Percentiles rank a stretch among this genome's conserved stretches.
phyloP scores from a whole-genome alignment of 139 green algal genomes.

The Coelastrella sp. region DNA sequence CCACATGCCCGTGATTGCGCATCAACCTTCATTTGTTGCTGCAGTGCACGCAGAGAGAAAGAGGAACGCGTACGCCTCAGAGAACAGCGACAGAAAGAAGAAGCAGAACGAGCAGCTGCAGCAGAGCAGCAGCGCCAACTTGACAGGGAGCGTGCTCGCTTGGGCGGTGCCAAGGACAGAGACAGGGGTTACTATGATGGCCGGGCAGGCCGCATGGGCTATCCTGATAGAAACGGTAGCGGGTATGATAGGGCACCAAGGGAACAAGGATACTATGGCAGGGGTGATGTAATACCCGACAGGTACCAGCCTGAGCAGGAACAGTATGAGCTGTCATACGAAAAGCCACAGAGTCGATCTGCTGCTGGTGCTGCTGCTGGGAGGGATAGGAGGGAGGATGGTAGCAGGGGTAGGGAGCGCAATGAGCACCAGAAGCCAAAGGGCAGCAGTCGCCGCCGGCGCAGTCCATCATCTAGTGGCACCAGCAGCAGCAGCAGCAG shows the following conservation, averaged over 20 bases:
- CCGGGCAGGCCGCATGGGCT: not conserved
- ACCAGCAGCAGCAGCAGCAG: constrained; percentile 27
- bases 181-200: not conserved
- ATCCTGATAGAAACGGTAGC: not conserved
- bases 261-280: constrained; percentile 34
- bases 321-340: not conserved
- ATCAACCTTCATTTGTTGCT: not conserved
- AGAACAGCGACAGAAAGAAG: not conserved
- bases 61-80: constrained; percentile 33
- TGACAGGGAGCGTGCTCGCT: not conserved
- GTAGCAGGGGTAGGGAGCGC: not conserved
- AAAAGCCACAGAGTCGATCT: not conserved
- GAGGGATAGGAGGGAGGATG: not conserved
- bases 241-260: not conserved
- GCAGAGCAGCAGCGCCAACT: not conserved
- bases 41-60: constrained; percentile 49
- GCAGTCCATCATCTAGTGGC: constrained; percentile 7
- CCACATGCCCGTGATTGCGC: too few species aligned
- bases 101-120: not conserved
- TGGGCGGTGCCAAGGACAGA: not conserved
- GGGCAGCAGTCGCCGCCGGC: not conserved
- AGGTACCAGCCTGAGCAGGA: constrained; percentile 35
- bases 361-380: not conserved
- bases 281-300: constrained; percentile 31
- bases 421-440: not conserved